Evolutionary conservation across 148 eudicot genomes (phyloP), one percentile per base, ranked within the genome.

Genomic region (Chenopodium formosanum): DNA sequence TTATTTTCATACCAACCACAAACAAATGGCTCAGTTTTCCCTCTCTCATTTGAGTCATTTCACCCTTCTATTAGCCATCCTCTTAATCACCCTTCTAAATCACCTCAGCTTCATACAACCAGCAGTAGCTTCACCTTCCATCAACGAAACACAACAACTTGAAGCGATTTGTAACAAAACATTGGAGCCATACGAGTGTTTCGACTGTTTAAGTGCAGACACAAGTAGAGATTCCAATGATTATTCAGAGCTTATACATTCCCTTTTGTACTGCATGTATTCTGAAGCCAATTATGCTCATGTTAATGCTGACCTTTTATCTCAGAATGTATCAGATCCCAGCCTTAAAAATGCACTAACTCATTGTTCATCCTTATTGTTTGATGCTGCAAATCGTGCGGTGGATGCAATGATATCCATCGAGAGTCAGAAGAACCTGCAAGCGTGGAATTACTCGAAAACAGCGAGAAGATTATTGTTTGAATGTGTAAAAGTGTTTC

Each of bases 191-290:
- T 14, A 23, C 4, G 70, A 71, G 44, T 80, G 82, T 37, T 72
- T 44, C 17, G 2, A 71, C 0, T 80, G 82, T 53, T 16, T 80
- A 71, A 73, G 14, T 23, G 23, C 47, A 14, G 77, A 72, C 31
- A 6, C 20, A 10, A 31, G 70, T 56, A 58, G 69, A 80, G 70
- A 72, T 13, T 14, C 44, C 19, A 0, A 80, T 72, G 70, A 58
- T 40, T 72, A 34, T 2, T 44, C 76, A 0, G 76, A 60, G 9
- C 14, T 80, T 1, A 37, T 72, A 14, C 56, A 72, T 22, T 60
- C 82, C 5, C 52, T 80, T 46, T 23, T 71, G 56, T 37, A n/a
- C 22, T 80, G 82, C 60, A n/a, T 80, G 77, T 71, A 71, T 48
- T 71, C 70, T 60, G 37, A 60, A 22, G 29, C 82, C 17, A 72